Percentiles rank a stretch among this genome's conserved stretches.
Conservation (phyloP, 2,329 filamentous ascomycete species). For the Talaromyces marneffei region DNA sequence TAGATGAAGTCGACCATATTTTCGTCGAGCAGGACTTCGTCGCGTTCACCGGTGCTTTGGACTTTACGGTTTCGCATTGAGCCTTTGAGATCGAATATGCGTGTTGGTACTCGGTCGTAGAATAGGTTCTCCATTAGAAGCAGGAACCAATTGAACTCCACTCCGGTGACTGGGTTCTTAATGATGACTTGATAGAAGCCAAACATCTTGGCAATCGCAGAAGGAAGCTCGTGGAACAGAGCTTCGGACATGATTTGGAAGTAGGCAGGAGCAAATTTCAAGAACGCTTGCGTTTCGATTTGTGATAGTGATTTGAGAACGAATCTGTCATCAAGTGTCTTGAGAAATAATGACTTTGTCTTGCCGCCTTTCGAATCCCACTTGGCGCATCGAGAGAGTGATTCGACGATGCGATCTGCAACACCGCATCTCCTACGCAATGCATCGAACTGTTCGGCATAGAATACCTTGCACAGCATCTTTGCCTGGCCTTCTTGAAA, state of each 20-base stretch:
- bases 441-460: slow-evolving; percentile 95
- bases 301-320: slow-evolving; percentile 87
- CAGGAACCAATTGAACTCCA: slow-evolving; percentile 90
- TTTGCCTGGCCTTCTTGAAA: slow-evolving; percentile 90
- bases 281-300: slow-evolving; percentile 87
- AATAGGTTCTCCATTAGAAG: slow-evolving; percentile 97
- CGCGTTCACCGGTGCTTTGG: slow-evolving; percentile 87
- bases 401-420: slow-evolving; percentile 89
- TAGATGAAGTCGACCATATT: slow-evolving; percentile 99
- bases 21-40: slow-evolving; percentile 93
- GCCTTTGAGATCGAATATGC: slow-evolving; percentile 93
- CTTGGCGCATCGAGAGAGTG: slow-evolving; percentile 87
- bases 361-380: slow-evolving; percentile 98
- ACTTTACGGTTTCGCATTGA: slow-evolving; percentile 99
- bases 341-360: slow-evolving; percentile 94
- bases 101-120: slow-evolving; percentile 83
- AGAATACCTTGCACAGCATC: slow-evolving; percentile 98
- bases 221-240: slow-evolving; percentile 89
- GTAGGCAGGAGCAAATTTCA: slow-evolving; percentile 93
- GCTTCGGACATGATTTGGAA: slow-evolving; percentile 97
- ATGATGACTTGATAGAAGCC: slow-evolving; percentile 97
- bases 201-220: slow-evolving; percentile 98
- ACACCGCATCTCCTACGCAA: slow-evolving; percentile 88
- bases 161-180: slow-evolving; percentile 85
- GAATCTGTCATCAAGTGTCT: slow-evolving; percentile 89